These are phyloP conservation scores for Lodderomyces elongisporus DNA, from an alignment of 1,139 yeast species.

Conservation along the genomic window DNA sequence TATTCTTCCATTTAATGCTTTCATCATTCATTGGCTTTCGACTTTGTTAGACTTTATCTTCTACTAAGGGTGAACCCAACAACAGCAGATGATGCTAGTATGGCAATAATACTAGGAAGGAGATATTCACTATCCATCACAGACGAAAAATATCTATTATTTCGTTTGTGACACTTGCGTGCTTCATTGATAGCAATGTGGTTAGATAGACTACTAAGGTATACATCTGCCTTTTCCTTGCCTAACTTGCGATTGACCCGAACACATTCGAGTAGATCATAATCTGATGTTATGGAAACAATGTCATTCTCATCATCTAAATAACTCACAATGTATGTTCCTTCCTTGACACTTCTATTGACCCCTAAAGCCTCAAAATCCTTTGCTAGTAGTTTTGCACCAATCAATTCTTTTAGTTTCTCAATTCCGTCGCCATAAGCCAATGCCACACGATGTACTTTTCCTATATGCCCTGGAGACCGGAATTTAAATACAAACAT, in stretches of 20 bases:
- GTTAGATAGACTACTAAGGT: no score
- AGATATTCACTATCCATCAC: no score
- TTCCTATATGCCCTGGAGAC: conserved; percentile 58
- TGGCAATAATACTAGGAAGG: conserved; percentile 63
- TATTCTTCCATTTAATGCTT: no score
- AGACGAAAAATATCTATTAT: no score
- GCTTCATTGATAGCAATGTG: no score
- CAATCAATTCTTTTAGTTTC: conserved; percentile 36
- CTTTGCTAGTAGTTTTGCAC: conserved; percentile 37
- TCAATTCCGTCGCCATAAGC: conserved; percentile 29
- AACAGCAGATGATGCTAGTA: conserved; percentile 56
- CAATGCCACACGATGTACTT: conserved; percentile 51
- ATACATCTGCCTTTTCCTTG: conserved; percentile 64
- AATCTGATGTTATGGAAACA: conserved; percentile 70
- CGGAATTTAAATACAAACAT: conserved; percentile 75
- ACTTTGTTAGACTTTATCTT: no score
- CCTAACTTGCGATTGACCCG: conserved; percentile 45
- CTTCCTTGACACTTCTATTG: not conserved
- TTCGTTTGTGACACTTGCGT: no score
- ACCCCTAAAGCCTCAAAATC: conserved; percentile 37
- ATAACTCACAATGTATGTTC: conserved; percentile 62
- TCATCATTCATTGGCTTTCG: no score
- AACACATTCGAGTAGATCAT: conserved; percentile 70
- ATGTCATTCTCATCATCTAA: conserved; percentile 83
- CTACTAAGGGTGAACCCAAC: conserved; percentile 47